phyloP scores from a whole-genome alignment of 208 protist species.

The Tritrichomonas foetus region DNA sequence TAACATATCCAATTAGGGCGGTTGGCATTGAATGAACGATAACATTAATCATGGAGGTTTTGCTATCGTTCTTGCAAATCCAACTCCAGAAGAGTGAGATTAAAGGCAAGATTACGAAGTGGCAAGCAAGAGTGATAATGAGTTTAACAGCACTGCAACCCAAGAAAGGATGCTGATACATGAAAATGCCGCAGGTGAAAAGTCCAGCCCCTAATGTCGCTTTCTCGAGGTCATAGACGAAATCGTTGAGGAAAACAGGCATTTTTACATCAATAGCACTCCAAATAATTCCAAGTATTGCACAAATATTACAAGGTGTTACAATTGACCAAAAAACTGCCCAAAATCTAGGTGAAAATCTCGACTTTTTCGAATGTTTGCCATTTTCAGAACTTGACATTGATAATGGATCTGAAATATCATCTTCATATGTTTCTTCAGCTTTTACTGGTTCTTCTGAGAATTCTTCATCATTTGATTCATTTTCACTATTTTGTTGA shows the following conservation, averaged over 20 bases:
- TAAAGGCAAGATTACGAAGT: neutral
- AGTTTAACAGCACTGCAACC: neutral
- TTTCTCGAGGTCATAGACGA: neutral
- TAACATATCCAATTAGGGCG: neutral
- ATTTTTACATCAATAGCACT: neutral
- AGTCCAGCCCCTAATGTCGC: neutral
- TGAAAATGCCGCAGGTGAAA: neutral
- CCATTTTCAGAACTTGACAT: neutral
- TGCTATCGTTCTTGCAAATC: neutral
- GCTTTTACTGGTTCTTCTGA: neutral
- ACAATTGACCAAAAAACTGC: neutral
- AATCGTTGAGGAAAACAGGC: neutral
- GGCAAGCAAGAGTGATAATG: neutral
- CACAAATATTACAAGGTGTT: neutral
- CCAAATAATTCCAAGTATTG: neutral
- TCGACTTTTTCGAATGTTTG: neutral
- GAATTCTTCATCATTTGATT: neutral
- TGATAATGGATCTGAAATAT: too few relatives aligned
- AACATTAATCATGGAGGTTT: neutral
- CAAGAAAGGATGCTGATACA: neutral
- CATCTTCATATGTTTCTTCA: neutral
- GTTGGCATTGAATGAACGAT: neutral
- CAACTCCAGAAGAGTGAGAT: neutral
- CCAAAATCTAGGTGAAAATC: neutral
- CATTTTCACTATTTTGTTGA: neutral